A percentile compares a stretch with the other conserved stretches of the same genome.
These are phyloP conservation scores for Chlorella sp. DNA, from an alignment of 139 green algal species.

Conservation along the genomic window DNA sequence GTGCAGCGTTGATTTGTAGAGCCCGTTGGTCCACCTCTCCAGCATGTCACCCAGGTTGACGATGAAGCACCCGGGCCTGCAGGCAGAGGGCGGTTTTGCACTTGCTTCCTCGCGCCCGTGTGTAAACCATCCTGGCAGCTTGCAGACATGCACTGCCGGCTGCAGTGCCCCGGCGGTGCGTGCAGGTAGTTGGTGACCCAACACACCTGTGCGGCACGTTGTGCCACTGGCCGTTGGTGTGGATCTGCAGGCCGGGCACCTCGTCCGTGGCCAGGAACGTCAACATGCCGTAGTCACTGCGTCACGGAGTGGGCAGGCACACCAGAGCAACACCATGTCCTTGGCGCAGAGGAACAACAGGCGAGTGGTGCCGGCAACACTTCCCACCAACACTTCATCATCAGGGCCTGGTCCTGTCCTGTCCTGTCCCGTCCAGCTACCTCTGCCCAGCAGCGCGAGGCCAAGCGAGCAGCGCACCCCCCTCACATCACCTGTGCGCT, in stretches of 20 bases:
- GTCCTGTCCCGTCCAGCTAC: too few relatives aligned
- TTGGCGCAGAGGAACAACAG: too few relatives aligned
- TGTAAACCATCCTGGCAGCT: too few relatives aligned
- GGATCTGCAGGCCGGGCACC: conserved; percentile 72
- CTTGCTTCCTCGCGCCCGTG: too few relatives aligned
- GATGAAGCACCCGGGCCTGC: conserved; percentile 61
- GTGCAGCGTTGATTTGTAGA: conserved; percentile 78
- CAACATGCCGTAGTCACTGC: conserved; percentile 92
- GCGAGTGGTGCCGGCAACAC: too few relatives aligned
- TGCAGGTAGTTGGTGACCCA: neutral
- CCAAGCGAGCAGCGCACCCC: too few relatives aligned
- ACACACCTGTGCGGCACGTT: neutral
- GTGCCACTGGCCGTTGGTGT: neutral
- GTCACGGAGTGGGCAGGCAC: too few relatives aligned
- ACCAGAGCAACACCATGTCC: too few relatives aligned
- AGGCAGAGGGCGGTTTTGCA: too few relatives aligned
- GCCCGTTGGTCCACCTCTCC: conserved; percentile 75
- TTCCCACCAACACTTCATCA: too few relatives aligned
- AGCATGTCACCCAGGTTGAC: conserved; percentile 95
- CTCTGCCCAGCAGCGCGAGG: too few relatives aligned
- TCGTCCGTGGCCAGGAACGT: conserved; percentile 83
- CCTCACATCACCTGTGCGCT: neutral
- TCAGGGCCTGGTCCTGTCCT: too few relatives aligned
- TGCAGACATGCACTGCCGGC: neutral
- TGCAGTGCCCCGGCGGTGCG: neutral